phyloP scores from a whole-genome alignment of 495 filamentous ascomycete species.

The Lindgomyces ingoldianus region DNA sequence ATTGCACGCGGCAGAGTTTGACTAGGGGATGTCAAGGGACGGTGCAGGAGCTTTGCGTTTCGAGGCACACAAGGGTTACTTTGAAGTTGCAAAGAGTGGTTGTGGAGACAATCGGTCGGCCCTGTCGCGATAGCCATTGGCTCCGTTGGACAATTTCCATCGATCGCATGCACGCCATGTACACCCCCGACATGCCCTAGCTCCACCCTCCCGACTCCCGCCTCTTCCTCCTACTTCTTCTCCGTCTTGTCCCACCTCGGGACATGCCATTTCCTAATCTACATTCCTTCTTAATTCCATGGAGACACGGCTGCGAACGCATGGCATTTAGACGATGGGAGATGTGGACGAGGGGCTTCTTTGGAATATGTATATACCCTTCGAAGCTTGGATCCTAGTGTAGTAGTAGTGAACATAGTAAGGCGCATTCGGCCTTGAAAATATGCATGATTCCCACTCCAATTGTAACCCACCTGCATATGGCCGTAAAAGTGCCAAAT shows the following conservation, averaged over 20 bases:
- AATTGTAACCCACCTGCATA: background rate
- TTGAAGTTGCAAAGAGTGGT: background rate
- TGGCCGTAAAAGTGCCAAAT: background rate
- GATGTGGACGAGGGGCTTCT: background rate
- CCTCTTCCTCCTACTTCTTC: too few relatives aligned
- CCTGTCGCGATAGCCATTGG: background rate
- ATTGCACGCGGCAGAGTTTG: background rate
- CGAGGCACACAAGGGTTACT: background rate
- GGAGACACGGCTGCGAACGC: background rate
- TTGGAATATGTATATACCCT: constrained; percentile 1
- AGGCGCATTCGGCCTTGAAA: background rate
- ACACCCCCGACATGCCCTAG: background rate
- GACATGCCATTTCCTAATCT: too few relatives aligned
- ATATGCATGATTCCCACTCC: background rate
- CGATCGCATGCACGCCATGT: background rate
- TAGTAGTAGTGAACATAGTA: background rate
- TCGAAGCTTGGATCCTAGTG: background rate
- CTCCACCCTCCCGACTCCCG: background rate
- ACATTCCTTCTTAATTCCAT: too few relatives aligned
- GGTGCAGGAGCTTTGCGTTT: background rate
- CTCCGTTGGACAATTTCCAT: constrained; percentile 2
- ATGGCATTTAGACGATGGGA: background rate
- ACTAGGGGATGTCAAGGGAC: too few relatives aligned
- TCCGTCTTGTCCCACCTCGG: too few relatives aligned
- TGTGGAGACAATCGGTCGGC: background rate